phyloP scores from a whole-genome alignment of 345 rosid species.

The Luvunga scandens region DNA sequence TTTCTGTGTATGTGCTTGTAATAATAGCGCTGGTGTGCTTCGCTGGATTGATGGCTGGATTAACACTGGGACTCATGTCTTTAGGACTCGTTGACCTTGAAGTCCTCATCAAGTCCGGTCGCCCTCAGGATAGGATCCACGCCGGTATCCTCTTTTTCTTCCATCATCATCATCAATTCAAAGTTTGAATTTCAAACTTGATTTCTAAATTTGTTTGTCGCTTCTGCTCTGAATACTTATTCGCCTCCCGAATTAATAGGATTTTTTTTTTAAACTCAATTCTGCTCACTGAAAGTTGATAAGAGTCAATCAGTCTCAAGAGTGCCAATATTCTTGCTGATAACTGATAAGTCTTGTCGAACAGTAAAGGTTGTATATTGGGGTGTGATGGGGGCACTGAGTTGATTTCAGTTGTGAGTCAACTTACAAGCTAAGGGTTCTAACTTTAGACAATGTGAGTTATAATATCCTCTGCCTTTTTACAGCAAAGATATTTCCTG shows the following conservation, averaged over 20 bases:
- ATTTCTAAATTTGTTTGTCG: background rate
- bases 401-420: background rate
- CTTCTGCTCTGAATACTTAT: background rate
- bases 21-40: conserved; percentile 62
- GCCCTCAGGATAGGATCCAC: conserved; percentile 76
- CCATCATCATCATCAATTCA: background rate
- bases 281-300: background rate
- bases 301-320: too few relatives aligned
- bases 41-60: conserved; percentile 92
- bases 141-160: conserved; percentile 47
- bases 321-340: too few relatives aligned
- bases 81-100: conserved; percentile 93
- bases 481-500: conserved; percentile 85
- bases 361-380: too few relatives aligned
- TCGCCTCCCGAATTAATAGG: background rate
- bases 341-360: background rate
- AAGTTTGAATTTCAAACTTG: background rate
- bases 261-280: background rate
- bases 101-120: conserved; percentile 90
- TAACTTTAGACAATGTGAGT: background rate
- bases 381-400: background rate
- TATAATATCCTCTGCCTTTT: conserved; percentile 12
- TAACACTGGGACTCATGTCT: conserved; percentile 97
- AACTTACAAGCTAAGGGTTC: background rate
- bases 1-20: conserved; percentile 42